Conservation (phyloP, 352 stramenopile species). For the Pythium aquatile region DNA sequence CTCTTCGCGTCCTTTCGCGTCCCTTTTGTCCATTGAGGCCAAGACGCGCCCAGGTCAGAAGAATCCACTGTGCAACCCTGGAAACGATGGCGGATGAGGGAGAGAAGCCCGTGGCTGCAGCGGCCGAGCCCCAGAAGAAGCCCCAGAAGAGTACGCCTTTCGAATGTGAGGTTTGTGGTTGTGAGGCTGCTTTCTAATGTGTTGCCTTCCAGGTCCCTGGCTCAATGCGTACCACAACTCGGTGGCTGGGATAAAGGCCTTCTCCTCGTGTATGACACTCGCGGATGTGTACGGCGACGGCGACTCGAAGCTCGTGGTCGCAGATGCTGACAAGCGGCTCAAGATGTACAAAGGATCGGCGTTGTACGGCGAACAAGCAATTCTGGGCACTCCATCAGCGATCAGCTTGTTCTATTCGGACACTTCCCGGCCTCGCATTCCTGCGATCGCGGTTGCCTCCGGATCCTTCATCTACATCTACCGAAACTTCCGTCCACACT, state of each 20-base stretch:
- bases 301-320: constrained; percentile 77
- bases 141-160: constrained; percentile 18
- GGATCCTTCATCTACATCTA: constrained; percentile 91
- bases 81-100: constrained; percentile 22
- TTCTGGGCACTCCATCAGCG: constrained; percentile 71
- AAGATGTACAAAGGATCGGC: constrained; percentile 91
- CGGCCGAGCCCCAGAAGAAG: constrained; percentile 18
- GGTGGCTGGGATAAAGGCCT: constrained; percentile 85
- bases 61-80: not conserved
- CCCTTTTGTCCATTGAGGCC: not conserved
- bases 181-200: too few relatives aligned
- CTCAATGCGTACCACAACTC: constrained; percentile 89
- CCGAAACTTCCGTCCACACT: constrained; percentile 88
- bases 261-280: constrained; percentile 67
- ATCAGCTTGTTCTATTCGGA: constrained; percentile 86
- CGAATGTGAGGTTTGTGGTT: too few relatives aligned
- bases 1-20: constrained; percentile 10
- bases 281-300: constrained; percentile 85
- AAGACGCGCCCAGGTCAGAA: not conserved
- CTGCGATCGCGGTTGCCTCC: constrained; percentile 83
- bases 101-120: constrained; percentile 19
- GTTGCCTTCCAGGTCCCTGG: constrained; percentile 51
- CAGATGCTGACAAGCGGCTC: constrained; percentile 74
- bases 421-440: constrained; percentile 62
- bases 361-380: constrained; percentile 74